Conservation (phyloP, 2,329 filamentous ascomycete species). For the Colletotrichum godetiae region DNA sequence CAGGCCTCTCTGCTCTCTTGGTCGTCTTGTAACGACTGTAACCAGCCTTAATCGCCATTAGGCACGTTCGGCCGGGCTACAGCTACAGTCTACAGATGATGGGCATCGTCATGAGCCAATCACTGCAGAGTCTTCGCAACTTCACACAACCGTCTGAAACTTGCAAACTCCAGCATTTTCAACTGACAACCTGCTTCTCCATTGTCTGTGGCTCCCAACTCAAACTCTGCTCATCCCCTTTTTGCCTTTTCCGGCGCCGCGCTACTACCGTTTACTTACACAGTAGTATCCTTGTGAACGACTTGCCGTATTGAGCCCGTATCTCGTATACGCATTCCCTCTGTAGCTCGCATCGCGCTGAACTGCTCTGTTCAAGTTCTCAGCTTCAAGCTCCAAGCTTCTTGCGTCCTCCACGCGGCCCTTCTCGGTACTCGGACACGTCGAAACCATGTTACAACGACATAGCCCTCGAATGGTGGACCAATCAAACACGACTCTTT, state of each 20-base stretch:
- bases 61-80: not conserved
- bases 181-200: not conserved
- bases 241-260: not conserved
- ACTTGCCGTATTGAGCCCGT: constrained; percentile 4
- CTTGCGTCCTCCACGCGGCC: not conserved
- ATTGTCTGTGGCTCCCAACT: not conserved
- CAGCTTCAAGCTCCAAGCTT: too few relatives aligned
- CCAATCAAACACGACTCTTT: not conserved
- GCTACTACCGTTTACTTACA: not conserved
- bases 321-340: not conserved
- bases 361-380: not conserved
- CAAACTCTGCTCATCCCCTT: not conserved
- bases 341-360: not conserved
- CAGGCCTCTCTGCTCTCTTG: not conserved
- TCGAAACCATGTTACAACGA: not conserved
- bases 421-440: not conserved
- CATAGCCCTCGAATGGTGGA: not conserved
- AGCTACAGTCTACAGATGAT: not conserved
- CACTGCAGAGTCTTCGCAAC: not conserved
- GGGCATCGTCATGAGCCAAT: constrained; percentile 12
- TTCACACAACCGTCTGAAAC: constrained; percentile 31
- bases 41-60: constrained; percentile 12
- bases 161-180: not conserved
- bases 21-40: not conserved
- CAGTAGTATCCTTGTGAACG: not conserved